Base-by-base conservation (phyloP, 306 rosid species). In the Ceratonia siliqua region DNA sequence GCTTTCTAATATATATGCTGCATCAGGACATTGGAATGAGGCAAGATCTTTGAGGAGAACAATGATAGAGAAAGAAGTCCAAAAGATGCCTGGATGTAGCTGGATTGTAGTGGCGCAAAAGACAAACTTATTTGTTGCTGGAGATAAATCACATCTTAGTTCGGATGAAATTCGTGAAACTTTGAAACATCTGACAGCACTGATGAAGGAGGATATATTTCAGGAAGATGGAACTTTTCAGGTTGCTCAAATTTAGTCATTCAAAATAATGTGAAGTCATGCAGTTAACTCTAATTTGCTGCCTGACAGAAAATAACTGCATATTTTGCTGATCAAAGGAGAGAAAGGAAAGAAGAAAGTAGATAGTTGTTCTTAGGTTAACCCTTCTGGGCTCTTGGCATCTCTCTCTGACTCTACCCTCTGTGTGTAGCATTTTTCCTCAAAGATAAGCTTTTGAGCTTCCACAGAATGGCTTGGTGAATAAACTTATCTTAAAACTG, bases 51-150 rank as follows among this genome's bases (percentile, higher is more conserved):
- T 89, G 83, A 87, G 94, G 80, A 80, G 68, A 75, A 77, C 75
- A 72, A 91, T 91, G 97, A 81, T 67, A 62, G 85, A 88, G 48
- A 92, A 79, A 75, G 85, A 91, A 54, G 84, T 88, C 57, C 84
- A 81, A 57, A 87, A 92, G 75, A 73, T 79, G 84, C 90, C 96
- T 22, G 96, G 94, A 21, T 77, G 82, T 74, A 92, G 98, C 70
- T 90, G 96, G 96, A 90, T 90, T 77, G 76, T 77, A 39, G 78
- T 84, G 45, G 97, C 85, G 62, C 85, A 89, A 67, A 85, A 17
- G 58, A 88, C 79, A 17, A 80, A 79, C 62, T 62, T 75, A 49
- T 90, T 88, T 82, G 82, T 86, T 30, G 91, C 86, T 0, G 83
- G 91, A 54, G 89, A 88, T 65, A 77, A 55, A 43, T 82, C 90